Conservation (phyloP, 371 early-diverging fungal genomes). For the Mucor indicus region DNA sequence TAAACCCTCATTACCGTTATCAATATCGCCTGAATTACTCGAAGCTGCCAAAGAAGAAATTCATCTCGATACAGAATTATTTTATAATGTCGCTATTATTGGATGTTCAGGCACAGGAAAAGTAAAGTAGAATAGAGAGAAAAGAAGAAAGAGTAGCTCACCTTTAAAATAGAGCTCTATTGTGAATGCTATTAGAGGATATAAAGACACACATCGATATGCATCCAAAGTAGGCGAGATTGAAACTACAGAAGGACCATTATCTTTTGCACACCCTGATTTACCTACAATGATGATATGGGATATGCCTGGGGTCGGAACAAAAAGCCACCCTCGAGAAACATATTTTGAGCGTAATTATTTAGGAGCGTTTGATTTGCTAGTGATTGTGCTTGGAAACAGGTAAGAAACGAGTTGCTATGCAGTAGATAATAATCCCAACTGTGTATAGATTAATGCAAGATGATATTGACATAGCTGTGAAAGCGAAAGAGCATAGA, state of each 20-base stretch:
- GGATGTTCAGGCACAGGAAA: slow-evolving; percentile 48
- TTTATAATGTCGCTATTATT: slow-evolving; percentile 46
- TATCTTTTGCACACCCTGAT: slow-evolving; percentile 44
- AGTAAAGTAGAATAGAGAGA: slow-evolving; percentile 12
- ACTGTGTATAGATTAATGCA: slow-evolving; percentile 25
- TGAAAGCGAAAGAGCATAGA: slow-evolving; percentile 30
- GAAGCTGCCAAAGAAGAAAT: slow-evolving; percentile 28
- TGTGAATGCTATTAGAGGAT: slow-evolving; percentile 46
- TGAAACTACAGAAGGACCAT: slow-evolving; percentile 35
- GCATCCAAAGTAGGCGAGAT: slow-evolving; percentile 42
- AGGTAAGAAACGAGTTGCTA: too few species aligned
- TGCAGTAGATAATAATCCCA: too few species aligned
- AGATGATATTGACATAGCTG: slow-evolving; percentile 34
- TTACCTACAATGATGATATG: slow-evolving; percentile 39
- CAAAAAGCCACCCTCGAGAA: slow-evolving; percentile 32
- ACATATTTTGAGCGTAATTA: slow-evolving; percentile 50
- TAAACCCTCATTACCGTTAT: slow-evolving; percentile 26
- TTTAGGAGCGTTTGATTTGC: slow-evolving; percentile 44
- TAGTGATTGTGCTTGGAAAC: slow-evolving; percentile 46
- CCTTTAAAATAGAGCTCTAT: slow-evolving; percentile 31
- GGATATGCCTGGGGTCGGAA: slow-evolving; percentile 54
- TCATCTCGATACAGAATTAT: slow-evolving; percentile 31
- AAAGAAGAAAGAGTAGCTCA: not conserved
- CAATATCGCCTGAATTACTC: slow-evolving; percentile 26
- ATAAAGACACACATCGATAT: slow-evolving; percentile 27